Conservation (phyloP, 1,284 basidiomycete species). For the Boletus nobilissimus region DNA sequence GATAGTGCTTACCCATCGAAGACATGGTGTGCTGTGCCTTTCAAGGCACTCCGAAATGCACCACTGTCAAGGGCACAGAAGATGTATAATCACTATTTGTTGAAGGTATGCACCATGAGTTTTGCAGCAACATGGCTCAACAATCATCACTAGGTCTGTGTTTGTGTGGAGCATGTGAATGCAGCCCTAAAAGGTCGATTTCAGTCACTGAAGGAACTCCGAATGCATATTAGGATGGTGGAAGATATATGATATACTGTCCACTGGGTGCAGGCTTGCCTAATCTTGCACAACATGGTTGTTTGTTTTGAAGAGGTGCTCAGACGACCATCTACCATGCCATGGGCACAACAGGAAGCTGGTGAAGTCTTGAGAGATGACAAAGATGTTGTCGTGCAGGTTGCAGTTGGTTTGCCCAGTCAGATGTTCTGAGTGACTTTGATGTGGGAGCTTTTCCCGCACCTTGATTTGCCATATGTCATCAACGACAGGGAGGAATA, state of each 20-base stretch:
- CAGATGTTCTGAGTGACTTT: neutral
- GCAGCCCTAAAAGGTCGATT: too few species aligned
- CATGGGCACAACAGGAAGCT: neutral
- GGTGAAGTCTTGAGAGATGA: neutral
- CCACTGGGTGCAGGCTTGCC: slow-evolving; percentile 5
- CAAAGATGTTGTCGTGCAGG: neutral
- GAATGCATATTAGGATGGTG: neutral
- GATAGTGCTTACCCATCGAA: too few species aligned
- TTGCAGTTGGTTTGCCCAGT: neutral
- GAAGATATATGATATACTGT: neutral
- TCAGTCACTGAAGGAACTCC: neutral
- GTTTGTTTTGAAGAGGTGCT: neutral
- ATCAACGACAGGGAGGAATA: neutral
- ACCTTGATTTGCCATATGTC: neutral
- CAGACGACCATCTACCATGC: neutral
- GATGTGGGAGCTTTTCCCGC: too few species aligned
- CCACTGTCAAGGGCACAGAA: too few species aligned
- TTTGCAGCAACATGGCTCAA: neutral
- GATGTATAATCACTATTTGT: too few species aligned
- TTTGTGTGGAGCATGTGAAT: too few species aligned
- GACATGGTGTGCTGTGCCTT: too few species aligned
- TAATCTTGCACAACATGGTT: slow-evolving; percentile 19
- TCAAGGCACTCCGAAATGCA: too few species aligned
- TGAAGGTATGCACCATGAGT: too few species aligned
- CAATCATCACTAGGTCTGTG: neutral